Base-by-base conservation (phyloP, 345 rosid genomes). In the Eutrema heterophyllum region DNA sequence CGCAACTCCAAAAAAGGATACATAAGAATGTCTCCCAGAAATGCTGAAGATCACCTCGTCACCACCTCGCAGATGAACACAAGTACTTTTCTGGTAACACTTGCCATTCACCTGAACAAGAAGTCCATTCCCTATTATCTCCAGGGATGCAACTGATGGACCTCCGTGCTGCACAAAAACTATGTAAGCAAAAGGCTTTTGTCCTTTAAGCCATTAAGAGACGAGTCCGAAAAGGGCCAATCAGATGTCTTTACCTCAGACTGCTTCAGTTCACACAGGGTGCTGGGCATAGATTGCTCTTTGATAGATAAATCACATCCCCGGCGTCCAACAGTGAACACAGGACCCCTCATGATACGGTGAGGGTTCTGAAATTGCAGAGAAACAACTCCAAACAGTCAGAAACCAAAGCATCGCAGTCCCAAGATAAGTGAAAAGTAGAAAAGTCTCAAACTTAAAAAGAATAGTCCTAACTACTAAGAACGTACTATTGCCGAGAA, bases 21-120 rank as follows among this genome's bases (percentile, higher is more conserved):
- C 99, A 77, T 96, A 96, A 71, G 99, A 86, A 84, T 96, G 94
- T 79, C 85, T 89, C 49, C 86, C 92, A 5, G 86, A 58, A 41
- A 81, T 62, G 68, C 83, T 84, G 74, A 96, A 96, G 80, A 92
- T 78, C 76, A 96, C 82, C 79, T 96, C 98, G 73, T 96, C 99
- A 6, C 99, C 99, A 76, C 92, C 99, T 32, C 82, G 83, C 35
- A 96, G 76, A 50, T 82, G 71, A 71, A 89, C 77, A 39, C 65
- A 69, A 35, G 83, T 16, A 43, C 76, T 80, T 80, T 87, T 91
- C 4, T 79, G 81, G 77, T 78, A 81, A 57, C 55, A 56, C 83
- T 81, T 88, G 48, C 92, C 96, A 74, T 96, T 96, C 56, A 96
- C 96, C 68, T 85, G 94, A 62, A 95, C 99, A 35, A 73, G 79